These are phyloP conservation scores for Ceratocystis huliohia DNA, from an alignment of 2,329 filamentous ascomycete genomes.

Conservation along the genomic window DNA sequence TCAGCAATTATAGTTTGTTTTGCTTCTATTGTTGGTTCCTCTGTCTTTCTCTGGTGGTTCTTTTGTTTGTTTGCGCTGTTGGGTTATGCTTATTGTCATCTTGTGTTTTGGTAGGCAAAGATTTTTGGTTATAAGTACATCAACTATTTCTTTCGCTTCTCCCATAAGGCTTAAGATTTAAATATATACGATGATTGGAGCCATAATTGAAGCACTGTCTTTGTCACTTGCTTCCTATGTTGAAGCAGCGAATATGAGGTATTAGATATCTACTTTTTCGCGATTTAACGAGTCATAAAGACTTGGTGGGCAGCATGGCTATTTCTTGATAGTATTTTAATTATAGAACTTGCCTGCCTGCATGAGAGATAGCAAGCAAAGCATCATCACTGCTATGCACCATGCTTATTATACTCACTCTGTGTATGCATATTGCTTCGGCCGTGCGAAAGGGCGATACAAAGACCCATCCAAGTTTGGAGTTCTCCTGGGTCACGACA, in stretches of 20 bases:
- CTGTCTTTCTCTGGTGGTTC: not conserved
- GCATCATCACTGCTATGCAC: not conserved
- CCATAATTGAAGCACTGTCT: not conserved
- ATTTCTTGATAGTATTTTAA: not conserved
- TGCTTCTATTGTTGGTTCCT: not conserved
- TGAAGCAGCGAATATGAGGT: not conserved
- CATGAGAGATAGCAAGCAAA: not conserved
- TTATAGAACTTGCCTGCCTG: not conserved
- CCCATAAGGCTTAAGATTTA: not conserved
- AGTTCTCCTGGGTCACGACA: not conserved
- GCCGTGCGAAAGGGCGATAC: too few species aligned
- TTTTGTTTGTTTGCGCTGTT: not conserved
- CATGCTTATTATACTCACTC: not conserved
- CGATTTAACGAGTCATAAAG: not conserved
- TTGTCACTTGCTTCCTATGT: not conserved
- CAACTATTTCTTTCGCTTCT: not conserved
- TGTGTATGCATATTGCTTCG: not conserved
- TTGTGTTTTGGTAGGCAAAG: not conserved
- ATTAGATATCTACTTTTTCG: not conserved
- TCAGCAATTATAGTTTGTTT: not conserved
- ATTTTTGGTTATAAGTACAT: not conserved
- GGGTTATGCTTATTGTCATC: constrained; percentile 9
- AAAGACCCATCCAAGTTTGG: not conserved
- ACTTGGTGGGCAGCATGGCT: not conserved
- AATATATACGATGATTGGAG: not conserved